Conservation (phyloP, 179 eudicot species). For the Spinacia oleracea region DNA sequence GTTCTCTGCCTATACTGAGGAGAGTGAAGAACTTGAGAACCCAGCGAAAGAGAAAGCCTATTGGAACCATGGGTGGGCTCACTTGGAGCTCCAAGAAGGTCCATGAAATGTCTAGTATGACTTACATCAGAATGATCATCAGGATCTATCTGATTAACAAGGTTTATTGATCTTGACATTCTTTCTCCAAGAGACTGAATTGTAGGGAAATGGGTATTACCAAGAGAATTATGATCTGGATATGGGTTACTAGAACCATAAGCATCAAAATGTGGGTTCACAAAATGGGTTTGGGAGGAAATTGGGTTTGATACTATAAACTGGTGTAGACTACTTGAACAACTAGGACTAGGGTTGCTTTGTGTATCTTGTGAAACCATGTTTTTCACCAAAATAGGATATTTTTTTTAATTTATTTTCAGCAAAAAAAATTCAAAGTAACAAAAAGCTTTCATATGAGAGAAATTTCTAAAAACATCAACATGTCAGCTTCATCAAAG, state of each 20-base stretch:
- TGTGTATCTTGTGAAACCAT: conserved; percentile 75
- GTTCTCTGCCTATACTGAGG: conserved; percentile 45
- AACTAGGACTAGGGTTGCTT: conserved; percentile 45
- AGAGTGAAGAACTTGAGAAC: conserved; percentile 48
- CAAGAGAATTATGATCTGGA: conserved; percentile 29
- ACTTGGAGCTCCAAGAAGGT: conserved; percentile 59
- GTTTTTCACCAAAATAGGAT: conserved; percentile 17
- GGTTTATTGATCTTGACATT: conserved; percentile 50
- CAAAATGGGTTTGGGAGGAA: conserved; percentile 46
- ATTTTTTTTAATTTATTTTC: conserved; percentile 1
- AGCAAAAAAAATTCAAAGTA: conserved; percentile 17
- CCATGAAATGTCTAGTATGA: conserved; percentile 57
- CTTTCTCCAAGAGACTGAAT: conserved; percentile 57
- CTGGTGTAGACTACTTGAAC: conserved; percentile 61
- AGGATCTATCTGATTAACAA: conserved; percentile 29
- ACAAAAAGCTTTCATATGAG: conserved; percentile 25
- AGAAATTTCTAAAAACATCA: conserved; percentile 36
- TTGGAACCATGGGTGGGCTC: conserved; percentile 41
- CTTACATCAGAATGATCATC: conserved; percentile 45
- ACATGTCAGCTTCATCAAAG: conserved; percentile 53
- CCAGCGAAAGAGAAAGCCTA: conserved; percentile 68
- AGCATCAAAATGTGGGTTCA: conserved; percentile 52
- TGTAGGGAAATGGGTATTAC: conserved; percentile 27
- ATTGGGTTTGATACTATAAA: conserved; percentile 52
- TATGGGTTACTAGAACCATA: conserved; percentile 38